These are phyloP conservation scores for Fomes fomentarius DNA, from an alignment of 1,284 basidiomycete genomes.

Conservation along the genomic window DNA sequence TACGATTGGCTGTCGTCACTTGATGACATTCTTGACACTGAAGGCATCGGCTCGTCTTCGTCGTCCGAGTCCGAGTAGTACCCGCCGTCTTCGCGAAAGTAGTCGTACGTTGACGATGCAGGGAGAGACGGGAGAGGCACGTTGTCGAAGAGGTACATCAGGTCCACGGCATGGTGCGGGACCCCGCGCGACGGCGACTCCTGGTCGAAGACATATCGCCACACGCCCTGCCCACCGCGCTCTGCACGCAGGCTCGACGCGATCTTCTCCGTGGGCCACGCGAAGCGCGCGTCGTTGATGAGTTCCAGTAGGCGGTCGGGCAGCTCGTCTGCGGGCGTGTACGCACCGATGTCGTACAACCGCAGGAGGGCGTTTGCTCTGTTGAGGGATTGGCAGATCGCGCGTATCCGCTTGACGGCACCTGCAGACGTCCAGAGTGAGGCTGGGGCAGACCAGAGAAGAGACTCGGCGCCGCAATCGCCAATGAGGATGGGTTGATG, in stretches of 20 bases:
- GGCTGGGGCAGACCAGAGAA: conserved; percentile 58
- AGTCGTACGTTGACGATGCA: conserved; percentile 18
- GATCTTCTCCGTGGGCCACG: conserved; percentile 73
- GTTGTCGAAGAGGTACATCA: conserved; percentile 78
- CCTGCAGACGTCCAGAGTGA: conserved; percentile 64
- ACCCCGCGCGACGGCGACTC: conserved; percentile 64
- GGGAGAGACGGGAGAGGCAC: conserved; percentile 43
- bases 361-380: conserved; percentile 63
- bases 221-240: conserved; percentile 59
- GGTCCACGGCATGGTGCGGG: conserved; percentile 69
- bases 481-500: conserved; percentile 75
- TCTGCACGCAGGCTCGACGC: conserved; percentile 44
- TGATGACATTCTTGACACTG: conserved; percentile 19
- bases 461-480: conserved; percentile 67
- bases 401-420: conserved; percentile 66
- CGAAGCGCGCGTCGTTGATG: conserved; percentile 70
- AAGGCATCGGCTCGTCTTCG: conserved; percentile 32
- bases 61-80: conserved; percentile 32
- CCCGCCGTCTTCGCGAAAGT: conserved; percentile 23
- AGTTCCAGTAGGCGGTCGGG: conserved; percentile 67
- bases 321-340: conserved; percentile 64
- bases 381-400: conserved; percentile 67
- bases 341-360: conserved; percentile 66
- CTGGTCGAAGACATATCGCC: conserved; percentile 80
- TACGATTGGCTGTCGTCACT: conserved; percentile 24